Base-by-base conservation (phyloP, 169 alveolate genomes). In the Eimeria praecox region DNA sequence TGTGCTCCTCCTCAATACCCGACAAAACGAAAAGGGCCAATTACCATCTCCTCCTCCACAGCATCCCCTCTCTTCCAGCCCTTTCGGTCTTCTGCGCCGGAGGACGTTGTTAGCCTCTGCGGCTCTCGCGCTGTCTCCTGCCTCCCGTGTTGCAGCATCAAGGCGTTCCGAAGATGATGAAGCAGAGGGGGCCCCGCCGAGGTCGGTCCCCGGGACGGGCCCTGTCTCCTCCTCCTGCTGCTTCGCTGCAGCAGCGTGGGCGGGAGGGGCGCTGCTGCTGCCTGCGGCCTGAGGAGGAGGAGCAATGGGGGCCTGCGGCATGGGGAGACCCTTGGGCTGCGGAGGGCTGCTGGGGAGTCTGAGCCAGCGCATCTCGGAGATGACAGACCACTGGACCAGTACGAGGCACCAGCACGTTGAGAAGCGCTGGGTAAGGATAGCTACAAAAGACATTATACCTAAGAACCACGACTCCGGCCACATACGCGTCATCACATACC, bases 391-490 rank as follows among this genome's bases (percentile, higher is more conserved):
- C 71, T 49, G 71, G 40, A 52, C 90, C 69, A 82, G 27, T n/a
- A 44, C 56, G 73, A 46, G 71, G n/a, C 73, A 82, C 66, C 90
- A 82, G 71, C 90, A 82, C 27, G 35, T 30, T 4, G 90, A 82
- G 27, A 82, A 27, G 52, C 90, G 73, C 90, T 82, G 90, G 42
- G 71, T 27, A 1, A 82, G 56, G 10, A 82, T 82, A 5, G 90
- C 90, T 9, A 30, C 90, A 82, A 82, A 82, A 20, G 90, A 82
- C 35, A 82, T n/a, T 20, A 82, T 16, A 9, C 90, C 90, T 20
- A 82, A 38, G 33, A 82, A 52, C 90, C 90, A 82, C 69, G 90
- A 42, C 44, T 35, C 44, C 1, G 90, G 90, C 90, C 90, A 82
- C 90, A 82, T 82, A 49, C 90, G 90, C 0, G 66, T 30, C 40